Evolutionary conservation across 768 basidiomycete genomes (phyloP).

Genomic region (Podaxis sp.): DNA sequence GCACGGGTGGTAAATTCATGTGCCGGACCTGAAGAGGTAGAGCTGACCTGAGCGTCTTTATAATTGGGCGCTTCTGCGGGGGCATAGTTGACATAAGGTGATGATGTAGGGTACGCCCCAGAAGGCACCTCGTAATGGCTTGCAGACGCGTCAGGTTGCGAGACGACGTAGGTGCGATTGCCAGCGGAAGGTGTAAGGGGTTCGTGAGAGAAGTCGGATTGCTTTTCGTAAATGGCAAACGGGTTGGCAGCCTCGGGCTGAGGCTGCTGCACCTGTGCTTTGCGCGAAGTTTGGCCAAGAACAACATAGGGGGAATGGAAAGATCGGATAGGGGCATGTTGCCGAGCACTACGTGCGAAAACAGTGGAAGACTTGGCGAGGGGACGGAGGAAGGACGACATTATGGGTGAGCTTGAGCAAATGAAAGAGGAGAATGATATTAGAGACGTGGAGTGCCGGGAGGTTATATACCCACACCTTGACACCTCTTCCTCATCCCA

Average conservation of each 20-base stretch:
- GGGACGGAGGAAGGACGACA: slow-evolving; percentile 31
- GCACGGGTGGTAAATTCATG: slow-evolving; percentile 43
- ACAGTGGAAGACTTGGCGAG: slow-evolving; percentile 23
- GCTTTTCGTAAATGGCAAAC: slow-evolving; percentile 56
- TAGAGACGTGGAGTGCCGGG: neutral
- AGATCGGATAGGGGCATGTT: slow-evolving; percentile 34
- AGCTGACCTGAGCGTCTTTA: slow-evolving; percentile 34
- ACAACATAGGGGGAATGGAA: slow-evolving; percentile 67
- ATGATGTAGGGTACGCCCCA: slow-evolving; percentile 59
- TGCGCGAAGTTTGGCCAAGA: slow-evolving; percentile 37
- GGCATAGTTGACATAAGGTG: slow-evolving; percentile 41
- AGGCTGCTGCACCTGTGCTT: slow-evolving; percentile 33
- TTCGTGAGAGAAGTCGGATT: slow-evolving; percentile 50
- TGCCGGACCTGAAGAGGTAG: slow-evolving; percentile 39
- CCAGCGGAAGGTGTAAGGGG: slow-evolving; percentile 42
- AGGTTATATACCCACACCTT: slow-evolving; percentile 23
- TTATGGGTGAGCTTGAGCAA: slow-evolving; percentile 18
- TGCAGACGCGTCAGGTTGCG: slow-evolving; percentile 62
- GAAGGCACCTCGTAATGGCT: slow-evolving; percentile 68
- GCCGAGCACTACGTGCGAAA: slow-evolving; percentile 19
- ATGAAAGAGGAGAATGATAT: slow-evolving; percentile 8
- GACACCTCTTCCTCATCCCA: neutral
- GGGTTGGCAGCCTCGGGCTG: slow-evolving; percentile 42
- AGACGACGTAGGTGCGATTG: slow-evolving; percentile 69
- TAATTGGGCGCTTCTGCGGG: slow-evolving; percentile 38